Conservation (phyloP, 768 basidiomycete species). For the Phlebiopsis flavidoalba region DNA sequence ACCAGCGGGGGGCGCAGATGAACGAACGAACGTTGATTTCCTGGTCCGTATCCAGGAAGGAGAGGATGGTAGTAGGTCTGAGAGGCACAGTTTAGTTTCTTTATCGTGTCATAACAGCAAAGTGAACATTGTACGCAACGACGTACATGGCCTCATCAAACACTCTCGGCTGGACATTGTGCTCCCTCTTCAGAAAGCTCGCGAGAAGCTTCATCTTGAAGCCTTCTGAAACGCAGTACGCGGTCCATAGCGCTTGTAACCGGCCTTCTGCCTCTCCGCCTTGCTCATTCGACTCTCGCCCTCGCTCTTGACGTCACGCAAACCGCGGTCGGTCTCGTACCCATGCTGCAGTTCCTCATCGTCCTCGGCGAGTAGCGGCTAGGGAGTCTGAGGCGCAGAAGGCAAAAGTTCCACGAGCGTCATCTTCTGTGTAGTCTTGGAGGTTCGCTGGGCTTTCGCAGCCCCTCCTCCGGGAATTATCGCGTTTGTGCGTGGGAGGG, state of each 20-base stretch:
- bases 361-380: slow-evolving; percentile 49
- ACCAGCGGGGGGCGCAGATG: slow-evolving; percentile 64
- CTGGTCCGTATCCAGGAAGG: slow-evolving; percentile 85
- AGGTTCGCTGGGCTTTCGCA: slow-evolving; percentile 66
- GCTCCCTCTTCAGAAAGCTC: slow-evolving; percentile 87
- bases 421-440: slow-evolving; percentile 88
- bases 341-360: slow-evolving; percentile 51
- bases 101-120: neutral
- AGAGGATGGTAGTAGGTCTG: slow-evolving; percentile 92
- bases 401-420: slow-evolving; percentile 86
- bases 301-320: slow-evolving; percentile 76
- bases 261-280: slow-evolving; percentile 74
- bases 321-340: slow-evolving; percentile 60
- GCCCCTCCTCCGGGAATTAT: slow-evolving; percentile 23
- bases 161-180: slow-evolving; percentile 80
- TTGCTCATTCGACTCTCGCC: slow-evolving; percentile 91
- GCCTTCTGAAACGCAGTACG: slow-evolving; percentile 83
- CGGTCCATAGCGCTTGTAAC: slow-evolving; percentile 79
- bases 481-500: slow-evolving; percentile 9
- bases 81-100: neutral
- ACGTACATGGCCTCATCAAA: slow-evolving; percentile 95
- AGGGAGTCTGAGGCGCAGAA: slow-evolving; percentile 85
- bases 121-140: slow-evolving; percentile 42
- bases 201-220: slow-evolving; percentile 82
- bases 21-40: slow-evolving; percentile 89